Evolutionary conservation across 345 rosid genomes (phyloP).

Genomic region (Euphorbia peplus): DNA sequence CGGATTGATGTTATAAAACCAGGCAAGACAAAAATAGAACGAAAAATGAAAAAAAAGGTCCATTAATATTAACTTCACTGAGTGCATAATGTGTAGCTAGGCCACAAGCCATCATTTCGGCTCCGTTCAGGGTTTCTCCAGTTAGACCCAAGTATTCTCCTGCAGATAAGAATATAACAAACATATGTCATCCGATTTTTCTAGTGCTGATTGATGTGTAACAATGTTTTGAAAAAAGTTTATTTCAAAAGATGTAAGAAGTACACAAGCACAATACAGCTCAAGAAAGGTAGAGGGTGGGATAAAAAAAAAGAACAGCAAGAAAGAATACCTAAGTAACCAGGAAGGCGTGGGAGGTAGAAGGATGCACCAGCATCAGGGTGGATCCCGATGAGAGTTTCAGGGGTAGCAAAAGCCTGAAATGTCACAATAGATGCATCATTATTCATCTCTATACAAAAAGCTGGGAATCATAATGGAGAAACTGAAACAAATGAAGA

Average conservation of each 20-base stretch:
- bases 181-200: background rate
- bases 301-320: background rate
- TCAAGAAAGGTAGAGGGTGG: background rate
- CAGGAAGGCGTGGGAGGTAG: conserved; percentile 81
- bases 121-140: conserved; percentile 76
- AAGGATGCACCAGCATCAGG: conserved; percentile 98
- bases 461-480: background rate
- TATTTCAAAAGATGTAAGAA: background rate
- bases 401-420: conserved; percentile 95
- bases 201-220: background rate
- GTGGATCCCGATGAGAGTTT: conserved; percentile 87
- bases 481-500: background rate
- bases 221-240: background rate
- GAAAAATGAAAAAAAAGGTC: background rate
- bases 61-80: conserved; percentile 42
- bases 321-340: conserved; percentile 62
- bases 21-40: conserved; percentile 9
- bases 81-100: conserved; percentile 80
- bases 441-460: background rate
- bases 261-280: background rate
- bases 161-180: conserved; percentile 34
- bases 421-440: background rate
- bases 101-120: conserved; percentile 89
- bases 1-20: conserved; percentile 2
- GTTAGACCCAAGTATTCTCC: conserved; percentile 90